These are phyloP conservation scores for Fraxinus sp. DNA, from an alignment of 305 asterid species.

Conservation along the genomic window DNA sequence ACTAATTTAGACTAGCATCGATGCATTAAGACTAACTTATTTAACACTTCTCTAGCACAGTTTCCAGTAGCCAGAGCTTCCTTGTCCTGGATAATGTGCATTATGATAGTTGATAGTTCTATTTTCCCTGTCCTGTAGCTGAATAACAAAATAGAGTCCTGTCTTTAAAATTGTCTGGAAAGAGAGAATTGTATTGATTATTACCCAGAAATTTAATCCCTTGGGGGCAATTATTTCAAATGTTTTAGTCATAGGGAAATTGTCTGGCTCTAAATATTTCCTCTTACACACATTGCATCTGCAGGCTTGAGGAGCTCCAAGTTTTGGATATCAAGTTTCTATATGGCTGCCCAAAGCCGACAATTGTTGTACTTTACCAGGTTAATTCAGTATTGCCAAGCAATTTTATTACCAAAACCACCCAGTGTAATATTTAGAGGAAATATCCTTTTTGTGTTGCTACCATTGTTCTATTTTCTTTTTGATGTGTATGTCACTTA, in stretches of 20 bases:
- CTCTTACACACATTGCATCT: conserved; percentile 16
- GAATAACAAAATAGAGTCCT: background rate
- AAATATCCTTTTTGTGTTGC: background rate
- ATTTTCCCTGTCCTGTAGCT: background rate
- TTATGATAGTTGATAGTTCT: background rate
- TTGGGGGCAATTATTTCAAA: background rate
- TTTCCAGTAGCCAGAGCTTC: background rate
- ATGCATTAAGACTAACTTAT: background rate
- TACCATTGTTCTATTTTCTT: background rate
- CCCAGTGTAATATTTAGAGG: background rate
- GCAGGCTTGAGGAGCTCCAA: conserved; percentile 94
- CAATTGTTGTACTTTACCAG: conserved; percentile 91
- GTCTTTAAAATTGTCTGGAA: background rate
- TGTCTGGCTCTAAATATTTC: background rate
- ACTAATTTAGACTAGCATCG: background rate
- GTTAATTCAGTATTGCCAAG: conserved; percentile 28
- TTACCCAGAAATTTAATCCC: background rate
- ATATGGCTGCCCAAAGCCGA: conserved; percentile 85
- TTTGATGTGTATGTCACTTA: background rate
- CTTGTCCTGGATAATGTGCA: background rate
- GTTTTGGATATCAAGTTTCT: conserved; percentile 91
- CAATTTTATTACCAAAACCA: background rate
- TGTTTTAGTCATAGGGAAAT: conserved; percentile 15
- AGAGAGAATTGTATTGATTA: background rate
- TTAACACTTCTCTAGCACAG: background rate